A percentile compares a stretch with the other conserved stretches of the same genome.
Evolutionary conservation across 1,139 yeast species (phyloP).

Genomic region (Geotrichum cucujoidarum): DNA sequence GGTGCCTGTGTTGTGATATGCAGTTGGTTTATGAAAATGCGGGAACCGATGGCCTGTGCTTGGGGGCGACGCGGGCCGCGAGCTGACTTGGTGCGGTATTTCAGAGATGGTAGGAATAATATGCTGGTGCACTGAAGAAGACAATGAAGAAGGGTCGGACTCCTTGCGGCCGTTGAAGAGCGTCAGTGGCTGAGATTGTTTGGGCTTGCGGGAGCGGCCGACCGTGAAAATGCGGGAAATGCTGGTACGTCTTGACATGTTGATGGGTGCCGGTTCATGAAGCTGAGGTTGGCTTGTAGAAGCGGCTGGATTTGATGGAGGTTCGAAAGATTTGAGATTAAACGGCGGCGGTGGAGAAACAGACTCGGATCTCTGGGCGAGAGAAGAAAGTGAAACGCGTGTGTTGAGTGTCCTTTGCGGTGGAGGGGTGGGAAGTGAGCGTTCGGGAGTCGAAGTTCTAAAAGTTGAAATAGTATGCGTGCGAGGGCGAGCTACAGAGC

Average conservation of each 20-base stretch:
- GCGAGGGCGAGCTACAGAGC: neutral
- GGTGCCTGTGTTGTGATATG: neutral
- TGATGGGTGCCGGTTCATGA: neutral
- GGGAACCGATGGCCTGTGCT: conserved; percentile 2
- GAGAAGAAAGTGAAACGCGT: neutral
- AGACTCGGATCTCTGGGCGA: neutral
- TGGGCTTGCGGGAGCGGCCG: conserved; percentile 7
- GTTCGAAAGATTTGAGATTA: neutral
- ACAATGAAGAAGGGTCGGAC: neutral
- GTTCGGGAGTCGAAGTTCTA: neutral
- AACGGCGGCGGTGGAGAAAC: neutral
- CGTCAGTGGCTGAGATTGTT: neutral
- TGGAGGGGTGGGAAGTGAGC: neutral
- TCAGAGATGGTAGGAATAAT: neutral
- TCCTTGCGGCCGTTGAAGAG: neutral
- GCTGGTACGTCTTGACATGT: conserved; percentile 6
- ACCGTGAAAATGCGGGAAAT: conserved; percentile 10
- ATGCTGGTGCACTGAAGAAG: neutral
- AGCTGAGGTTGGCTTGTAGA: too few relatives aligned
- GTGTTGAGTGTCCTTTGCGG: neutral
- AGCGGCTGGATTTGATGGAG: neutral
- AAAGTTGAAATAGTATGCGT: conserved; percentile 4
- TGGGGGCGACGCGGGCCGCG: neutral
- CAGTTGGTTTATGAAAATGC: conserved; percentile 9
- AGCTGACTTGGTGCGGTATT: neutral